Percentiles rank a stretch among this genome's conserved stretches.
Evolutionary conservation across 306 rosid species (phyloP).

Genomic region (Lotus japonicus): DNA sequence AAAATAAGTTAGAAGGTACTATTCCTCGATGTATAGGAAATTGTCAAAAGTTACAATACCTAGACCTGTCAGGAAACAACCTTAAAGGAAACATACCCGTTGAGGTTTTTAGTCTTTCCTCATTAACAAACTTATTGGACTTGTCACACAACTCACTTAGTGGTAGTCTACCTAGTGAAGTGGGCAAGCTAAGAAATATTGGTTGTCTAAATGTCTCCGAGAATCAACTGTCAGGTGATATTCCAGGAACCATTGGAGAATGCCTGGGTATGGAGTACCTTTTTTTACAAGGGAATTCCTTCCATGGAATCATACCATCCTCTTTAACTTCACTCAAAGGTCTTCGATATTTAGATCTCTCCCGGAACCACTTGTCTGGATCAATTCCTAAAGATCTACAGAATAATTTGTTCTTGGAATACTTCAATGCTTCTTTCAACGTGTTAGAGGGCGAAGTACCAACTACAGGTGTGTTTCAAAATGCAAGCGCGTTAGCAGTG

Average conservation of each 20-base stretch:
- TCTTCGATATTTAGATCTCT: constrained; percentile 20
- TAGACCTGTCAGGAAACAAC: constrained; percentile 1
- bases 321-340: constrained; percentile 8
- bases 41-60: background rate
- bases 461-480: constrained; percentile 18
- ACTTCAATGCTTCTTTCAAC: constrained; percentile 32
- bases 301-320: constrained; percentile 24
- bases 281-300: constrained; percentile 15
- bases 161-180: constrained; percentile 12
- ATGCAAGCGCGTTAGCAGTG: background rate
- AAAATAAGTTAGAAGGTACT: constrained; percentile 21
- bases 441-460: constrained; percentile 29
- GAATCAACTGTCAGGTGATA: constrained; percentile 18
- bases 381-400: constrained; percentile 24
- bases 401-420: background rate
- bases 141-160: constrained; percentile 26
- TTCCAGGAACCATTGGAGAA: constrained; percentile 24
- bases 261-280: constrained; percentile 24
- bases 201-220: background rate
- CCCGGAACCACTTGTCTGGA: constrained; percentile 22
- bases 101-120: background rate
- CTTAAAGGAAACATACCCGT: constrained; percentile 26
- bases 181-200: background rate
- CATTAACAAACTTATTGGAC: background rate
- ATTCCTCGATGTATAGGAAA: constrained; percentile 23